phyloP scores from a whole-genome alignment of 805 yeast genomes.

The Candida ponderosae region DNA sequence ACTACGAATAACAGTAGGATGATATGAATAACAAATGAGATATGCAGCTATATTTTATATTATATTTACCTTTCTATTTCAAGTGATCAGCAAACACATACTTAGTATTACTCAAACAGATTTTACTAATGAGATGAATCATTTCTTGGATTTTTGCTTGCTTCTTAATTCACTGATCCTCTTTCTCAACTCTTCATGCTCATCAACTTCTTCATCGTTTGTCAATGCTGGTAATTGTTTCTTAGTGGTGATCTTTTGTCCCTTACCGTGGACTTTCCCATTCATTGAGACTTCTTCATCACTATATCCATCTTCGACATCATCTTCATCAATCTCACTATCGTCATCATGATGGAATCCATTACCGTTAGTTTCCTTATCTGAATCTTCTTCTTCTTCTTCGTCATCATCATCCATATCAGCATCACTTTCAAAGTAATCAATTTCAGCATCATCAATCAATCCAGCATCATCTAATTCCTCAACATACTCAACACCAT shows the following conservation, averaged over 20 bases:
- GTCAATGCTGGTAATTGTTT: background rate
- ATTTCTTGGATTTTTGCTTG: conserved; percentile 16
- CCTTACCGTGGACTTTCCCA: conserved; percentile 2
- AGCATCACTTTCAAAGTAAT: conserved; percentile 23
- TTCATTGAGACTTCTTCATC: conserved; percentile 30
- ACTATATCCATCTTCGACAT: conserved; percentile 30
- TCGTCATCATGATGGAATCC: conserved; percentile 26
- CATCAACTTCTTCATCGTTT: conserved; percentile 14
- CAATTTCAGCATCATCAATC: conserved; percentile 40
- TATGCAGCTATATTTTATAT: no score
- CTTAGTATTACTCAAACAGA: no score
- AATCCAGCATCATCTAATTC: conserved; percentile 45
- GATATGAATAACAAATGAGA: no score
- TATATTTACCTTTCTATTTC: no score
- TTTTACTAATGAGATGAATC: no score
- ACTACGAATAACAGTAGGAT: no score
- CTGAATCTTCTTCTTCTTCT: conserved; percentile 22
- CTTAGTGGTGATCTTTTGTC: background rate
- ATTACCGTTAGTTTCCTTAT: conserved; percentile 21
- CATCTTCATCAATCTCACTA: conserved; percentile 25
- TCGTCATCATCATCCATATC: conserved; percentile 16
- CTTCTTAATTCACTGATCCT: conserved; percentile 13
- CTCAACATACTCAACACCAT: conserved; percentile 65
- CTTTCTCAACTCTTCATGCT: conserved; percentile 14
- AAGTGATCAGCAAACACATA: no score